Evolutionary conservation across 2,329 filamentous ascomycete genomes (phyloP).

Genomic region (Pseudogymnoascus sp.): DNA sequence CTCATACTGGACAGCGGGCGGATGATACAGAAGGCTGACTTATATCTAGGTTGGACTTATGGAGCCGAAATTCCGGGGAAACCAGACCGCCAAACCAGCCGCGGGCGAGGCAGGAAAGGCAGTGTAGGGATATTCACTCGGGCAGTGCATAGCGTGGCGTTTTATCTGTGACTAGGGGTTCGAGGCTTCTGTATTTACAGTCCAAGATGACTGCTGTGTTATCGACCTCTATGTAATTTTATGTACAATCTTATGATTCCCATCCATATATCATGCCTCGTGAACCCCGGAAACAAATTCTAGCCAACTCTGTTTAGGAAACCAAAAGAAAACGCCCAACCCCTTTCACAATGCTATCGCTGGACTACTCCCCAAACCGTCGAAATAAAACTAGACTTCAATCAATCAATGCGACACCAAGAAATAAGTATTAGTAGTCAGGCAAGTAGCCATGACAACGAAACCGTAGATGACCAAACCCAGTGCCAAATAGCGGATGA

Average conservation of each 20-base stretch:
- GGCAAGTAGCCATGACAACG: constrained; percentile 80
- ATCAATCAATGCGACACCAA: constrained; percentile 30
- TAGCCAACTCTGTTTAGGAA: background rate
- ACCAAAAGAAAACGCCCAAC: constrained; percentile 12
- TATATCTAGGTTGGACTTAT: constrained; percentile 25
- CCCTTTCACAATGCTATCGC: constrained; percentile 18
- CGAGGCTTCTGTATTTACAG: constrained; percentile 1
- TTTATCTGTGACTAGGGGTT: background rate
- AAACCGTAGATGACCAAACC: constrained; percentile 75
- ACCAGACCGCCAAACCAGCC: constrained; percentile 4
- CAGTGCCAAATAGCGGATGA: constrained; percentile 66
- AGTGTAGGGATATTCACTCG: constrained; percentile 7
- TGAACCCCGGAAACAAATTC: background rate
- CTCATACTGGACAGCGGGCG: constrained; percentile 1
- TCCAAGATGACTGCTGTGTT: constrained; percentile 5
- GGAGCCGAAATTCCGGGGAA: constrained; percentile 24
- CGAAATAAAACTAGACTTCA: background rate
- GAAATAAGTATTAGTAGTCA: constrained; percentile 80
- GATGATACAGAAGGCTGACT: background rate
- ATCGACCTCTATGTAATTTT: constrained; percentile 11
- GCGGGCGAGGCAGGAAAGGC: background rate
- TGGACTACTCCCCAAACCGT: background rate
- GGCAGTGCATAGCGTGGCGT: constrained; percentile 13
- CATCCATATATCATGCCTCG: constrained; percentile 1
- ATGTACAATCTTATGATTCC: constrained; percentile 9